Evolutionary conservation across 257 asterid species (phyloP), one percentile per base, ranked within the genome.

Genomic region (Henckelia pumila): DNA sequence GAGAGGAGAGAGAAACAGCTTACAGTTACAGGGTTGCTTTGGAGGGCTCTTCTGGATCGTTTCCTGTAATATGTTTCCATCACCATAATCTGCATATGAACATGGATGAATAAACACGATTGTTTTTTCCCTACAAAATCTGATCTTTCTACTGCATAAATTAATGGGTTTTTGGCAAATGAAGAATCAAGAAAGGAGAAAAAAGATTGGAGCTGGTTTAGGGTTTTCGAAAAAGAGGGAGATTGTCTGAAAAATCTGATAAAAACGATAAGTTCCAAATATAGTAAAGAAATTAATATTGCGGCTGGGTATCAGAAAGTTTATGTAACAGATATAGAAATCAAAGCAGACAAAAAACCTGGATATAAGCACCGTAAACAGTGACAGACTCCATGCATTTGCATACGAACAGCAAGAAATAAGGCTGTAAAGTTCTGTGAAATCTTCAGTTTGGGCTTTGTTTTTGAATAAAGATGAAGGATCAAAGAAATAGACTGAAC

Each of bases 61-160:
- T 83, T 84, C 70, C 95, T 75, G 80, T 81, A 82, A 66, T 88
- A 90, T 56, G 95, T 88, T 76, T 88, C 95, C 82, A 83, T 82
- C 66, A 56, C 69, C 73, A 68, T 59, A 59, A 21, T 72, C 88
- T 84, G 89, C 55, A 16, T 17, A 47, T 17, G 40, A 65, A 71
- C 3, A 52, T 8, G 49, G 9, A 52, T 17, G 58, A 59, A 72
- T 16, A 65, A 14, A 40, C 8, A 33, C 59, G 21, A 2, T 28
- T 22, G 61, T 2, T 14, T 14, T 40, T 14, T 14, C 52, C 22
- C n/a, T n/a, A 63, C 53, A 50, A 53, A 44, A 72, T 33, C 33
- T 23, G 21, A 58, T 49, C 53, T 24, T 47, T 63, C 30, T 32
- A 28, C 7, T 28, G 0, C 33, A 59, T 14, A 37, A 50, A 16